Conservation (phyloP, 805 yeast species). For the Pichia kluyveri region DNA sequence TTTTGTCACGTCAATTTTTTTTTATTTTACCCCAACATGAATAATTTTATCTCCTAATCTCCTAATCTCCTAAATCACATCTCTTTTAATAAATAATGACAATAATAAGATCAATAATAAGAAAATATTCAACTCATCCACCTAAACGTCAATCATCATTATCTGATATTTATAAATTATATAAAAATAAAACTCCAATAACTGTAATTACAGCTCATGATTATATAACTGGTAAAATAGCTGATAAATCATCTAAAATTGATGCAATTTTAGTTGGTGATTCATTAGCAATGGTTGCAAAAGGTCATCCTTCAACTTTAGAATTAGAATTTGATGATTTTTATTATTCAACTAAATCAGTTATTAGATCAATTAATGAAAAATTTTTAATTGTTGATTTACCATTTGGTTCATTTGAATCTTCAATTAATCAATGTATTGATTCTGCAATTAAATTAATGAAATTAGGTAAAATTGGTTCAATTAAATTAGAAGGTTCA, state of each 20-base stretch:
- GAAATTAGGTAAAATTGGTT: slow-evolving; percentile 51
- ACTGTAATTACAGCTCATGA: slow-evolving; percentile 75
- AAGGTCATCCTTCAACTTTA: slow-evolving; percentile 73
- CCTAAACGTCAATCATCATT: slow-evolving; percentile 16
- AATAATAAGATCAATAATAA: background rate
- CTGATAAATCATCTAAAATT: slow-evolving; percentile 48
- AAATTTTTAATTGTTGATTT: slow-evolving; percentile 76
- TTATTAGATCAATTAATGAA: slow-evolving; percentile 54
- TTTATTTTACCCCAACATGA: too few relatives aligned
- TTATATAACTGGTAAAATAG: slow-evolving; percentile 63
- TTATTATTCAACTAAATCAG: slow-evolving; percentile 66
- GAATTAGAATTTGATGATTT: slow-evolving; percentile 75
- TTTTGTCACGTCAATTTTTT: too few relatives aligned
- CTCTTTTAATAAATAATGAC: background rate
- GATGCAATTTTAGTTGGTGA: slow-evolving; percentile 84
- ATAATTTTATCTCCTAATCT: too few relatives aligned
- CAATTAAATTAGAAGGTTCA: slow-evolving; percentile 83
- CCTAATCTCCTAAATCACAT: background rate
- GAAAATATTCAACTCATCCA: slow-evolving; percentile 15
- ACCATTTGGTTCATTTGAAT: slow-evolving; percentile 83
- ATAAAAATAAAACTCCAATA: slow-evolving; percentile 4
- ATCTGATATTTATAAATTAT: slow-evolving; percentile 14
- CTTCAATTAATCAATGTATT: slow-evolving; percentile 52
- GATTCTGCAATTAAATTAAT: slow-evolving; percentile 47
- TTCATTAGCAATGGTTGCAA: slow-evolving; percentile 84